Percentiles rank a stretch among this genome's conserved stretches.
These are phyloP conservation scores for Vitis vinifera DNA, from an alignment of 164 flowering plant species.

Conservation along the genomic window ASM3070453v1 NC_081808.1:2208501-2209000, in stretches of 20 bases:
- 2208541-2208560: too few species aligned
- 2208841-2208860: conserved; percentile 81
- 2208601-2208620: too few species aligned
- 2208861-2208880: neutral
- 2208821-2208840: conserved; percentile 80
- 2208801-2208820: conserved; percentile 76
- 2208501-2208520: too few species aligned
- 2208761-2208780: conserved; percentile 49
- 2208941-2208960: neutral
- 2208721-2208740: neutral
- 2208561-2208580: too few species aligned
- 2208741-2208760: neutral
- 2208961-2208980: neutral
- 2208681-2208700: too few species aligned
- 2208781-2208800: conserved; percentile 65
- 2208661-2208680: too few species aligned
- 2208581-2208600: too few species aligned
- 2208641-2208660: too few species aligned
- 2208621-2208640: too few species aligned
- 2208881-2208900: too few species aligned
- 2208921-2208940: neutral
- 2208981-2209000: neutral
- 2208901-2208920: neutral
- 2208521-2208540: too few species aligned
- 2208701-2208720: too few species aligned